A percentile compares a stretch with the other conserved stretches of the same genome.
phyloP scores from a whole-genome alignment of 495 filamentous ascomycete genomes.

The Schizothecium vesticola region DNA sequence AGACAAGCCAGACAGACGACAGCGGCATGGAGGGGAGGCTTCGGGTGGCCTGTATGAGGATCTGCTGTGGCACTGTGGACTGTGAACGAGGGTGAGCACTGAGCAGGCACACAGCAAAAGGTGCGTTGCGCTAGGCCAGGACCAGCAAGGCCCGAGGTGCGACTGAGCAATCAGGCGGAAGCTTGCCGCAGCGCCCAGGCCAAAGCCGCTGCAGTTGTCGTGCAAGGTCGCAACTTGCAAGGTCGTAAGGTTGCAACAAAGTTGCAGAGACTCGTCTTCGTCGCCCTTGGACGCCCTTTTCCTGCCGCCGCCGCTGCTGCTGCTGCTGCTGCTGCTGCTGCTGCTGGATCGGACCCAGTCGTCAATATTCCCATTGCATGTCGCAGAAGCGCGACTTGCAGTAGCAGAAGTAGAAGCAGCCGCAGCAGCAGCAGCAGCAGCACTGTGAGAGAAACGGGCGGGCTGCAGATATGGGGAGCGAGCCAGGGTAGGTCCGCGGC shows the following conservation, averaged over 20 bases:
- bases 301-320: background rate
- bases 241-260: constrained; percentile 9
- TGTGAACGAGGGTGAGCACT: constrained; percentile 13
- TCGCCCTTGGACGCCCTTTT: too few species aligned
- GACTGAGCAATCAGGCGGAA: constrained; percentile 28
- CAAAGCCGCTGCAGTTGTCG: constrained; percentile 11
- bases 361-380: background rate
- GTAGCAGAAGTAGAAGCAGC: too few species aligned
- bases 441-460: constrained; percentile 15
- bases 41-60: constrained; percentile 18
- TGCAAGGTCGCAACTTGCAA: constrained; percentile 20
- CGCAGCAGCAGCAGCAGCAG: background rate
- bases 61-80: constrained; percentile 19
- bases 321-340: background rate
- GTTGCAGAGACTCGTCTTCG: constrained; percentile 13
- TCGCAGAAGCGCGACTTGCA: constrained; percentile 1
- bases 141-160: constrained; percentile 15
- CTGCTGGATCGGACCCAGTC: background rate
- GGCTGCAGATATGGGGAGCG: constrained; percentile 13
- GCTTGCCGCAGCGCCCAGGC: constrained; percentile 19
- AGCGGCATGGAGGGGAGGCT: background rate
- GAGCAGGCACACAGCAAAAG: constrained; percentile 12
- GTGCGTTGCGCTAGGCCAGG: constrained; percentile 16
- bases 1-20: background rate
- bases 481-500: background rate